phyloP scores from a whole-genome alignment of 116 monocot genomes.

The Posidonia oceanica region DNA sequence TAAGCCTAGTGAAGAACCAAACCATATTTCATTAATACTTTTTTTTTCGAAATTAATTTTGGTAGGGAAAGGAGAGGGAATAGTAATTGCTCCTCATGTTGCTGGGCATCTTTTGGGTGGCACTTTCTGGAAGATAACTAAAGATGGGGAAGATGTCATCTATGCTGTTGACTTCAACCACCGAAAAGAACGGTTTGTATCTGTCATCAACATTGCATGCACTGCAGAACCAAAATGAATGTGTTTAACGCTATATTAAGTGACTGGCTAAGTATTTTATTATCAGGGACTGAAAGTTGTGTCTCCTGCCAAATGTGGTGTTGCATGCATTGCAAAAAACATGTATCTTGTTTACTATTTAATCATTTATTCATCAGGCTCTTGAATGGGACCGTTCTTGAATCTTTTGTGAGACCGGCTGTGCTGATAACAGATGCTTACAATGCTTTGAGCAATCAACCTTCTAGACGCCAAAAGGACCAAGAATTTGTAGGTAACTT shows the following conservation, averaged over 20 bases:
- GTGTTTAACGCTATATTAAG: too few species aligned
- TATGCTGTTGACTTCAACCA: constrained; percentile 99
- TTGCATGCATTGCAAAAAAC: not conserved
- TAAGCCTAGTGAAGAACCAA: not conserved
- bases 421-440: constrained; percentile 98
- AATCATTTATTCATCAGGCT: constrained; percentile 45
- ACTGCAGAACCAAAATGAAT: too few species aligned
- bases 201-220: not conserved
- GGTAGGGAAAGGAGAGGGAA: constrained; percentile 92
- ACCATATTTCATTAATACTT: not conserved
- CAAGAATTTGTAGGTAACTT: constrained; percentile 84
- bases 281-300: too few species aligned
- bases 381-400: constrained; percentile 92
- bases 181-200: constrained; percentile 77
- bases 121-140: constrained; percentile 96
- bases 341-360: not conserved
- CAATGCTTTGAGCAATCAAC: constrained; percentile 88
- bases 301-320: not conserved
- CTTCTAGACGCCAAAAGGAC: constrained; percentile 79
- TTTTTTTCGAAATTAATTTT: constrained; percentile 13
- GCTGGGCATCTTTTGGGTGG: constrained; percentile 98
- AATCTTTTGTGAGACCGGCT: constrained; percentile 96
- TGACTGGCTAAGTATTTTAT: too few species aligned
- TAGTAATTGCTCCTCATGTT: constrained; percentile 96
- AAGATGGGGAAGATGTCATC: constrained; percentile 97